Evolutionary conservation across 768 basidiomycete genomes (phyloP), one percentile per base, ranked within the genome.

Genomic region (Russula sp.): DNA sequence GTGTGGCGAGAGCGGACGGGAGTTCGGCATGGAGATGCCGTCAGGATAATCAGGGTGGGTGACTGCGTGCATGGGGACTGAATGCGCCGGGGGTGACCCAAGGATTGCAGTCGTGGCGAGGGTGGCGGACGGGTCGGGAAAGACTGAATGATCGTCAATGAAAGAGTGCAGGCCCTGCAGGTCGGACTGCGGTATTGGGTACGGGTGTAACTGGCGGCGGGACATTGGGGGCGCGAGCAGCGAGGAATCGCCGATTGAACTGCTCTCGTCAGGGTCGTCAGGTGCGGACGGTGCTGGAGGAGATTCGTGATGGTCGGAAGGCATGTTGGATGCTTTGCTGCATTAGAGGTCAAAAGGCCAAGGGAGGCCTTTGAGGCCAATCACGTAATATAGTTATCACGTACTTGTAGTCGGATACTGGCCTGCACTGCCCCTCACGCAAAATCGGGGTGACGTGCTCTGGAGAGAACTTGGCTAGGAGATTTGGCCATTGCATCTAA

Each of bases 341-440:
- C 63, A 55, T 55, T 49, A 50, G 53, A 60, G 14, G 58, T 60
- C 45, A 59, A 50, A 22, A 50, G 54, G 51, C 39, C 48, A 54
- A 53, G 14, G 48, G 31, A 34, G 47, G 57, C 53, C 47, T 31
- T 55, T 37, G 52, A 55, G 51, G 58, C 8, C 18, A n/a, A 59
- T 64, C 47, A 64, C 63, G 58, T 64, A 64, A 64, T 55, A 42
- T 35, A 44, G n/a, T 55, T 7, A 55, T 59, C 52, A 64, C 63
- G 52, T 55, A 64, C 63, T 50, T 54, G 47, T 64, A 55, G 63
- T 59, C 54, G 53, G 63, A 50, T 47, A 55, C 53, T 20, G 63
- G 58, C 39, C 50, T 64, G 58, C 63, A 64, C 63, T 64, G 63
- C 63, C 63, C 58, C 32, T 64, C 63, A 44, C 54, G 63, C 48